These are phyloP conservation scores for Clarireedia paspali DNA, from an alignment of 2,329 filamentous ascomycete species.

Conservation along the genomic window DNA sequence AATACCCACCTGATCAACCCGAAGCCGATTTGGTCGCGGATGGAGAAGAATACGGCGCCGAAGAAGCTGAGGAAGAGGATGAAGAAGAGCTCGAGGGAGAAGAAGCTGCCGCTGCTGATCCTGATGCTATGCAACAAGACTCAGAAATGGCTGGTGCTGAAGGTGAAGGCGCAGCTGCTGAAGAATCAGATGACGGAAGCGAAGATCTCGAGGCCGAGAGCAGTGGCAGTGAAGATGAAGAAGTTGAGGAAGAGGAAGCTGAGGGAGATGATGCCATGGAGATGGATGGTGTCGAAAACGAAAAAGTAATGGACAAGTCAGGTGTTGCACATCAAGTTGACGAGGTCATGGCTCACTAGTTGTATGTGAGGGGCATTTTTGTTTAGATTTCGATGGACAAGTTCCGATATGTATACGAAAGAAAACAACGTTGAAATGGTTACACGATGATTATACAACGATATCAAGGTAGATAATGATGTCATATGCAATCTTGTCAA, in stretches of 20 bases:
- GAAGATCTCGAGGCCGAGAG: slow-evolving; percentile 75
- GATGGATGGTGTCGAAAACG: slow-evolving; percentile 35
- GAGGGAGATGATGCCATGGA: slow-evolving; percentile 42
- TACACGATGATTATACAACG: not conserved
- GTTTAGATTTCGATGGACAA: slow-evolving; percentile 5
- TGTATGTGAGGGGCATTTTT: not conserved
- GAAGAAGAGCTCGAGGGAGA: slow-evolving; percentile 56
- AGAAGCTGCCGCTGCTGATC: slow-evolving; percentile 38
- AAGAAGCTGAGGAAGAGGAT: slow-evolving; percentile 71
- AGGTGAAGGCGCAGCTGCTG: slow-evolving; percentile 41
- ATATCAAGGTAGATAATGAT: not conserved
- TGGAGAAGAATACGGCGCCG: slow-evolving; percentile 83
- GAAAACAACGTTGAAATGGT: not conserved
- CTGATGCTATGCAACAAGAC: slow-evolving; percentile 50
- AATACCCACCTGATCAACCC: slow-evolving; percentile 95
- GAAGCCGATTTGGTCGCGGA: slow-evolving; percentile 84
- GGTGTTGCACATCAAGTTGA: slow-evolving; percentile 19
- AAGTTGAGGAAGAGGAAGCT: slow-evolving; percentile 40
- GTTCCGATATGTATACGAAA: slow-evolving; percentile 1
- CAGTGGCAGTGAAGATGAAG: slow-evolving; percentile 53
- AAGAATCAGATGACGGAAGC: slow-evolving; percentile 67
- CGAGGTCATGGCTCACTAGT: slow-evolving; percentile 9
- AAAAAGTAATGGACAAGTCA: slow-evolving; percentile 14
- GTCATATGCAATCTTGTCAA: not conserved
- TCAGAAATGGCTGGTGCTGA: slow-evolving; percentile 70